These are phyloP conservation scores for Cyberlindnera galapagoensis DNA, from an alignment of 805 yeast species.

Conservation along the genomic window DNA sequence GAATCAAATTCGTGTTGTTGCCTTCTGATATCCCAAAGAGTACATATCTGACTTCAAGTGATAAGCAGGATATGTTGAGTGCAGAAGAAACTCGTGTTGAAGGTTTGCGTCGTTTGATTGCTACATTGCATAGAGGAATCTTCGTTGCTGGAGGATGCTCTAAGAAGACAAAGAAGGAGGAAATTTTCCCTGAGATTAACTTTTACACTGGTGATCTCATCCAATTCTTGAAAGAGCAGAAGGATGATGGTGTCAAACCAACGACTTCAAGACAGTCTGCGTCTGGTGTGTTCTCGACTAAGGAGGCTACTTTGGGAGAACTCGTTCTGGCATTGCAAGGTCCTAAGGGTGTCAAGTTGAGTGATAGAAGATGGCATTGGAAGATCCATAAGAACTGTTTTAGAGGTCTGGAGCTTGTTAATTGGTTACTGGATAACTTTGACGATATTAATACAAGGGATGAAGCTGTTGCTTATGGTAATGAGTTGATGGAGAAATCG, in stretches of 20 bases:
- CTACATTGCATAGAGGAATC: slow-evolving; percentile 52
- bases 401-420: slow-evolving; percentile 77
- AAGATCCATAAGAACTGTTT: slow-evolving; percentile 71
- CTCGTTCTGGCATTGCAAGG: slow-evolving; percentile 65
- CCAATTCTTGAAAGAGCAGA: slow-evolving; percentile 49
- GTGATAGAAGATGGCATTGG: slow-evolving; percentile 90
- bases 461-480: slow-evolving; percentile 79
- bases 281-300: slow-evolving; percentile 37
- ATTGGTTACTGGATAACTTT: slow-evolving; percentile 76
- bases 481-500: slow-evolving; percentile 62
- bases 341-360: slow-evolving; percentile 55
- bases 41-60: slow-evolving; percentile 32
- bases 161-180: slow-evolving; percentile 31
- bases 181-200: slow-evolving; percentile 62
- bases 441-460: slow-evolving; percentile 77
- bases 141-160: slow-evolving; percentile 38
- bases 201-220: slow-evolving; percentile 86
- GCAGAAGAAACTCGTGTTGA: slow-evolving; percentile 91
- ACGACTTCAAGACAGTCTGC: slow-evolving; percentile 22
- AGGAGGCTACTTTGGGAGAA: slow-evolving; percentile 40
- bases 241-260: slow-evolving; percentile 28
- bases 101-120: slow-evolving; percentile 68
- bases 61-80: slow-evolving; percentile 53
- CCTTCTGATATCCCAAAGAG: slow-evolving; percentile 68
- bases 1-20: slow-evolving; percentile 77